Evolutionary conservation across 2,329 filamentous ascomycete genomes (phyloP).

Genomic region (Aureobasidium sp.): DNA sequence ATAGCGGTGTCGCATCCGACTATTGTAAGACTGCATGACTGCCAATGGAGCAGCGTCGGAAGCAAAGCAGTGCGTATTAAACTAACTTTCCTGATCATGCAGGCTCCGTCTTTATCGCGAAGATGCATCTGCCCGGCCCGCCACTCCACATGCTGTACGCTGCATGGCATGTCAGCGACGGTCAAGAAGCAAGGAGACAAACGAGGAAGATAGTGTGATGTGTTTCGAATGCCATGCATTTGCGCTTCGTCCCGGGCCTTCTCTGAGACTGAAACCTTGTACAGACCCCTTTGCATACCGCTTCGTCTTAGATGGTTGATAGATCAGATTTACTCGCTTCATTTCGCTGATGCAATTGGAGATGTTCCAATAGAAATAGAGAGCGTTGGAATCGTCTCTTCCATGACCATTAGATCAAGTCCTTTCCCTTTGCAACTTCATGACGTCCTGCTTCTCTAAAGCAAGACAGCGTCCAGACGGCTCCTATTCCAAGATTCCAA

Average conservation of each 20-base stretch:
- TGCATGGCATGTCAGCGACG: not conserved
- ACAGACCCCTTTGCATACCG: conserved; percentile 3
- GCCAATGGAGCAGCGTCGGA: not conserved
- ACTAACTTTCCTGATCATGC: not conserved
- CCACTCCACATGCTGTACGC: not conserved
- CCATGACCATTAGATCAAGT: not conserved
- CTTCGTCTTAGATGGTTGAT: not conserved
- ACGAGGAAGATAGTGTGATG: conserved; percentile 10
- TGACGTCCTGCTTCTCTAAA: not conserved
- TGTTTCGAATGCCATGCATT: conserved; percentile 15
- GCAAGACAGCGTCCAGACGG: conserved; percentile 8
- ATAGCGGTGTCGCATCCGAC: not conserved
- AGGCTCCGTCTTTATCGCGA: conserved; percentile 2
- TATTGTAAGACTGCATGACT: conserved; percentile 2
- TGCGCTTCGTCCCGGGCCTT: conserved; percentile 14
- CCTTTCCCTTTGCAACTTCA: not conserved
- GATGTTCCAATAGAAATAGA: not conserved
- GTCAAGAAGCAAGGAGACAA: not conserved
- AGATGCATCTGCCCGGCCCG: not conserved
- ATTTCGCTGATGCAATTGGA: not conserved
- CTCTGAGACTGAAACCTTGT: conserved; percentile 12
- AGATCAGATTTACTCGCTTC: not conserved
- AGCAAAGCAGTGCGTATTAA: not conserved
- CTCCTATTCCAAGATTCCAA: not conserved
- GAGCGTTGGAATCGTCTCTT: not conserved